Evolutionary conservation across 495 filamentous ascomycete genomes (phyloP), one percentile per base, ranked within the genome.

Genomic region (Evernia prunastri): DNA sequence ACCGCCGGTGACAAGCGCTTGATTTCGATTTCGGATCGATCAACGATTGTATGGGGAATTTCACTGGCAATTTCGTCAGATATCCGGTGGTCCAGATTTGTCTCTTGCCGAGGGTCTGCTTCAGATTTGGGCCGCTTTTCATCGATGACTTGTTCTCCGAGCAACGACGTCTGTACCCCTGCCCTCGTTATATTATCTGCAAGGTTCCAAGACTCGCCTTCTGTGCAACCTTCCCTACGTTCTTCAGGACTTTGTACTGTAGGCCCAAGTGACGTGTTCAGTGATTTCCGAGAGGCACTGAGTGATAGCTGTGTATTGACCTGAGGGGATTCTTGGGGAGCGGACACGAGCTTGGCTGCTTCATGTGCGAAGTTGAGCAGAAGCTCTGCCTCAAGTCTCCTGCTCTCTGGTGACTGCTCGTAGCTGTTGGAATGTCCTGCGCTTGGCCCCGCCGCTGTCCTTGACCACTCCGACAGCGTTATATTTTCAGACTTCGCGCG

Each of bases 401-500:
- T 80, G 67, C 74, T 81, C 56, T 81, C 78, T 27, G 61, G 73
- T 67, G 25, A 71, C 62, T 47, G 73, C 62, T 36, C 72, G 47
- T 80, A 76, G 67, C 79, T 79, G 33, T 80, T 78, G 39, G 72
- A 71, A 12, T 80, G 77, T 63, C 77, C 74, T 53, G 77, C 70
- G 29, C 67, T 69, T 27, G 71, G 6, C 9, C 9, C 54, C 51
- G 39, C 31, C 31, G 27, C 39, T 56, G 36, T 68, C 27, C 70
- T 73, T 59, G 68, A 63, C 54, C 73, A 74, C 47, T 77, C 74
- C 33, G 83, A 79, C 54, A 84, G 84, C 27, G 75, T 69, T 59
- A 82, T 70, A 66, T 80, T 77, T 65, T 85, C 85, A 35, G 85
- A 86, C 58, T 83, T 79, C 31, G 82, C 76, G 36, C 85, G 80